Percentiles rank a stretch among this genome's conserved stretches.
Evolutionary conservation across 345 rosid genomes (phyloP).

Genomic region (Clausena lansium): DNA sequence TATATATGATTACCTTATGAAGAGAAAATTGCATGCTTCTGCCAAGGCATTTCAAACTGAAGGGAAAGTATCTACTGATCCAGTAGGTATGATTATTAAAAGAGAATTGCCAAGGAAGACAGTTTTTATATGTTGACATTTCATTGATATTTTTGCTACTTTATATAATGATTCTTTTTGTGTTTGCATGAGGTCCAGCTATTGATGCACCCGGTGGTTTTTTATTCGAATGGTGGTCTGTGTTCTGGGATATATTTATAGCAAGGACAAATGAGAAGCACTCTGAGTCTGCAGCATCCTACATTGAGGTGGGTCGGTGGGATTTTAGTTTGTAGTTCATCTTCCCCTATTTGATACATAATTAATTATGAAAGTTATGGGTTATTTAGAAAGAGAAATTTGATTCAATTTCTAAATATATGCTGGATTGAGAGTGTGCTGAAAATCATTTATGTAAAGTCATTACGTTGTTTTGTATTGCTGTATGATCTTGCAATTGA

Average conservation of each 20-base stretch:
- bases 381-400: neutral
- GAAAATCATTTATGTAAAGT: neutral
- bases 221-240: slow-evolving; percentile 81
- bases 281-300: slow-evolving; percentile 59
- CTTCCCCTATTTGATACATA: neutral
- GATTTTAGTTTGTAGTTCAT: neutral
- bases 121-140: neutral
- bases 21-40: slow-evolving; percentile 58
- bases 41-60: slow-evolving; percentile 66
- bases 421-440: neutral
- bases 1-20: slow-evolving; percentile 60
- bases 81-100: slow-evolving; percentile 48
- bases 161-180: slow-evolving; percentile 3
- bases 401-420: neutral
- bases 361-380: neutral
- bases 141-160: slow-evolving; percentile 6
- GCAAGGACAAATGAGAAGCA: slow-evolving; percentile 57
- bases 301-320: slow-evolving; percentile 41
- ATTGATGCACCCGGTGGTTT: slow-evolving; percentile 72
- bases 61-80: slow-evolving; percentile 52
- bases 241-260: slow-evolving; percentile 71
- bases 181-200: slow-evolving; percentile 34
- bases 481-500: neutral
- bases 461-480: neutral
- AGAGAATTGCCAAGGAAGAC: neutral